Evolutionary conservation across 2,329 filamentous ascomycete species (phyloP).

Genomic region (Macroventuria anomochaeta): DNA sequence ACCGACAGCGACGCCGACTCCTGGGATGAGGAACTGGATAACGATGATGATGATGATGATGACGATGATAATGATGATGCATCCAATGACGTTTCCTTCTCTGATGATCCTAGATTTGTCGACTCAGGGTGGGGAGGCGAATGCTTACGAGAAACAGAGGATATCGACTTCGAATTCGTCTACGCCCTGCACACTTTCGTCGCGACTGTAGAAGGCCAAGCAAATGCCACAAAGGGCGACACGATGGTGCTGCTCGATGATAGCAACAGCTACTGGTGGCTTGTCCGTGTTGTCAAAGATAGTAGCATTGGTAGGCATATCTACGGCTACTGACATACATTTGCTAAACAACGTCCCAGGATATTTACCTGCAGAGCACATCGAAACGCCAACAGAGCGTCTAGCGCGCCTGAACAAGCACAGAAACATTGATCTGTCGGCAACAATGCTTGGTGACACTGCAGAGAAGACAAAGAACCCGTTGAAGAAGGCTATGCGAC

Average conservation of each 20-base stretch:
- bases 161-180: conserved; percentile 99
- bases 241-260: conserved; percentile 98
- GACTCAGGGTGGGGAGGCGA: conserved; percentile 76
- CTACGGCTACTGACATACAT: not conserved
- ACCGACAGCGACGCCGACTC: conserved; percentile 50
- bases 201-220: conserved; percentile 96
- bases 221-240: conserved; percentile 97
- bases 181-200: conserved; percentile 98
- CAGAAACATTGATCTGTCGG: conserved; percentile 87
- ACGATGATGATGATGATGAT: conserved; percentile 65
- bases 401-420: conserved; percentile 95
- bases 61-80: conserved; percentile 68
- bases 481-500: conserved; percentile 81
- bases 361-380: conserved; percentile 95
- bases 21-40: conserved; percentile 42
- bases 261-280: conserved; percentile 99
- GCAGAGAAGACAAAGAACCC: conserved; percentile 82
- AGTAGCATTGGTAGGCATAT: conserved; percentile 77
- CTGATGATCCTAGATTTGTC: conserved; percentile 67
- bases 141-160: conserved; percentile 93
- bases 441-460: conserved; percentile 74
- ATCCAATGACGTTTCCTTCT: conserved; percentile 64
- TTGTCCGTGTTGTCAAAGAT: conserved; percentile 95
- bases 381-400: conserved; percentile 95
- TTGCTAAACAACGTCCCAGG: conserved; percentile 61